Evolutionary conservation across 2,329 filamentous ascomycete genomes (phyloP), one percentile per base, ranked within the genome.

Genomic region (Talaromyces atroroseus): DNA sequence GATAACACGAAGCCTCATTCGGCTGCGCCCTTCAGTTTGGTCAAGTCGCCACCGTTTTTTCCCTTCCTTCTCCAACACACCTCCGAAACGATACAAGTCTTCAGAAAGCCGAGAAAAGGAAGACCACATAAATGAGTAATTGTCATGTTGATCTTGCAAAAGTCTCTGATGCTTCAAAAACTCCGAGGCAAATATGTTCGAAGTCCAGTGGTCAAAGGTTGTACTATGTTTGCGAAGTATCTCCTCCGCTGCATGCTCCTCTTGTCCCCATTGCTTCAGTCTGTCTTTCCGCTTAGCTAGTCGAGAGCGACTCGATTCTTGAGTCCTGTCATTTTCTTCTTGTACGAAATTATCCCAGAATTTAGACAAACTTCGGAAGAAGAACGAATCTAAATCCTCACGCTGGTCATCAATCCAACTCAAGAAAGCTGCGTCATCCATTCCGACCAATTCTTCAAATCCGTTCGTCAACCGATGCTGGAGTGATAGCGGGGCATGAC

Each of bases 111-210:
- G 90, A 5, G 82, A 81, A 68, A 94, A 91, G 0, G 86, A 82
- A 0, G 88, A 84, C 44, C 84, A 83, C 59, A 95, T 82, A 67
- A 90, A 96, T 1, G 82, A 80, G 57, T 89, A 81, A 65, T 92
- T 92, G 67, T 99, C 94, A 64, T 96, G 91, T 65, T 96, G 90
- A 65, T 99, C 95, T 71, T 99, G 94, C 54, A 91, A 75, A 16
- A 89, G 81, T 60, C 94, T 82, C 69, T 97, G 92, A 62, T 95
- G 87, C 69, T 96, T 97, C 67, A 92, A 83, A 62, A 94, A 87
- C 69, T 99, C 94, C 0, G 92, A 90, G 49, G 88, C 86, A 70
- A 92, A 94, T 42, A 99, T 96, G 65, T 96, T 97, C 64, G 92
- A 90, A 77, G 92, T 88, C 94, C 92, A 99, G 58, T 92, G 87